Conservation (phyloP, 2,329 filamentous ascomycete species). For the Calonectria honghensis region DNA sequence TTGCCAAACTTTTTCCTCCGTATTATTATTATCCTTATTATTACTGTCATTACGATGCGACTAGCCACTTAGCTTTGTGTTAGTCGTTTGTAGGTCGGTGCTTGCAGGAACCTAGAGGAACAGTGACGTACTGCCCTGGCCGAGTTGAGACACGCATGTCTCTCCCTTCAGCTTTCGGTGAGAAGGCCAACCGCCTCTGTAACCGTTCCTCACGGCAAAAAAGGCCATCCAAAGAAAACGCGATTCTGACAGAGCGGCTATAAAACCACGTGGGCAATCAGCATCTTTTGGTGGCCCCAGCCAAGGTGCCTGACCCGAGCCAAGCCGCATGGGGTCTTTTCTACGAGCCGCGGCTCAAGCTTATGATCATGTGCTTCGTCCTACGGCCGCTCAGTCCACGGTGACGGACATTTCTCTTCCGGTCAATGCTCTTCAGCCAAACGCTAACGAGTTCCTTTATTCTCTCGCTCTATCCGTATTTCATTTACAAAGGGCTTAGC, state of each 20-base stretch:
- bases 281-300: constrained; percentile 14
- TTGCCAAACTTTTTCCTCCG: not conserved
- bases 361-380: constrained; percentile 35
- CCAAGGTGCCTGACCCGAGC: constrained; percentile 11
- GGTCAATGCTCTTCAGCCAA: not conserved
- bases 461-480: constrained; percentile 2
- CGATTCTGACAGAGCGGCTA: not conserved
- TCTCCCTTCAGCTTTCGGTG: not conserved
- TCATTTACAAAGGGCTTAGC: constrained; percentile 4
- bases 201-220: not conserved
- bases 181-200: not conserved
- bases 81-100: not conserved
- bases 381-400: constrained; percentile 6
- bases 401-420: not conserved
- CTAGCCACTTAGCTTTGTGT: not conserved
- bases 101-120: not conserved
- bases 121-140: constrained; percentile 13
- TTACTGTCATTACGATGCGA: not conserved
- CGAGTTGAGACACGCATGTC: not conserved
- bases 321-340: constrained; percentile 31
- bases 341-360: constrained; percentile 35
- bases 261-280: constrained; percentile 29
- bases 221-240: not conserved
- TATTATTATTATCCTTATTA: not conserved
- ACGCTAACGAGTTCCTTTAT: not conserved